phyloP scores from a whole-genome alignment of 169 alveolate genomes.

The Plasmodium cynomolgi region DNA sequence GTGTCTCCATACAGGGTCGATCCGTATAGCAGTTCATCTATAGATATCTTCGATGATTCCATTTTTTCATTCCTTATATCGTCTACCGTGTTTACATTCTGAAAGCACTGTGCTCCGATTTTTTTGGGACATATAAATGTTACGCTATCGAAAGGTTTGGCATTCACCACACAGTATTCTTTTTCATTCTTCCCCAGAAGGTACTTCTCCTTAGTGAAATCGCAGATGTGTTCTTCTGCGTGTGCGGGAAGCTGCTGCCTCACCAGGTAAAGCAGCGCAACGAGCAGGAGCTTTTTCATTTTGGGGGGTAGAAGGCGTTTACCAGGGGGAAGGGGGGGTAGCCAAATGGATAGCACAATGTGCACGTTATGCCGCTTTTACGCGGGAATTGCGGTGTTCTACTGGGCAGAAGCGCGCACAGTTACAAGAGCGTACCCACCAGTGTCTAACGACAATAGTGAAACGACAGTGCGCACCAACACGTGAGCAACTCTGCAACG shows the following conservation, averaged over 20 bases:
- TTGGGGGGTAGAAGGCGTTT: too few relatives aligned
- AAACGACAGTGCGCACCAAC: background rate
- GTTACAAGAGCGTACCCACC: background rate
- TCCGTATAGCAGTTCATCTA: constrained; percentile 31
- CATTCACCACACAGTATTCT: constrained; percentile 12
- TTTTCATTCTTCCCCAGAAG: background rate
- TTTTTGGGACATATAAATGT: constrained; percentile 51
- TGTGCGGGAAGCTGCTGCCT: background rate
- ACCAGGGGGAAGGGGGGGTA: too few relatives aligned
- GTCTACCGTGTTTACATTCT: constrained; percentile 1
- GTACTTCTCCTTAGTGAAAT: constrained; percentile 36
- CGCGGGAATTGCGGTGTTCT: background rate
- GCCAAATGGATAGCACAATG: background rate
- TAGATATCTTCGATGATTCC: constrained; percentile 1
- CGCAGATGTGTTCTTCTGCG: constrained; percentile 32
- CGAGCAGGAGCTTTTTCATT: background rate
- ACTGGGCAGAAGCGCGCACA: background rate
- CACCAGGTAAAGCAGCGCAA: background rate
- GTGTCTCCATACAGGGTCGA: constrained; percentile 40
- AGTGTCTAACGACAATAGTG: background rate
- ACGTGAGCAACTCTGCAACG: background rate
- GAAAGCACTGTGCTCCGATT: constrained; percentile 42
- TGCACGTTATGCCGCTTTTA: background rate
- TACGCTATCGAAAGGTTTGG: constrained; percentile 45
- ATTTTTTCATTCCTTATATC: background rate